phyloP scores from a whole-genome alignment of 495 filamentous ascomycete species.

The Entonaema liquescens region DNA sequence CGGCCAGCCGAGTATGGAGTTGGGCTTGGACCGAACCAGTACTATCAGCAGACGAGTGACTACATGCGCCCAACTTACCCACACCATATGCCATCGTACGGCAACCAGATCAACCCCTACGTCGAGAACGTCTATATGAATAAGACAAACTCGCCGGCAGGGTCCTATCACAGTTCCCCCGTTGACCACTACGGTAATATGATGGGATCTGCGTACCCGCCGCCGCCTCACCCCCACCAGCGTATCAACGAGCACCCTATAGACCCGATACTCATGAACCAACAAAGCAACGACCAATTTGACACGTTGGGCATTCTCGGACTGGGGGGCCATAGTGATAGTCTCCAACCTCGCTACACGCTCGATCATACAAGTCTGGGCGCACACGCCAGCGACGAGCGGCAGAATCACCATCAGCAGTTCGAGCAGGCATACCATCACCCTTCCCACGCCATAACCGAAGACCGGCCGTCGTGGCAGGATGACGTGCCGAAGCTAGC shows the following conservation, averaged over 20 bases:
- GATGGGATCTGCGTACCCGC: constrained; percentile 39
- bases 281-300: constrained; percentile 4
- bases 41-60: constrained; percentile 63
- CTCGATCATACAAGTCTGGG: constrained; percentile 21
- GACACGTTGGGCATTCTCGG: constrained; percentile 29
- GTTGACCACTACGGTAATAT: constrained; percentile 39
- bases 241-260: constrained; percentile 30
- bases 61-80: constrained; percentile 32
- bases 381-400: constrained; percentile 18
- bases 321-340: constrained; percentile 22
- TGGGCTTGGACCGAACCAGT: constrained; percentile 62
- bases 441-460: background rate
- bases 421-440: background rate
- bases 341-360: constrained; percentile 13
- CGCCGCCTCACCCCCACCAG: constrained; percentile 32
- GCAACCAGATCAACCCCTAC: constrained; percentile 14
- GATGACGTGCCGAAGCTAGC: constrained; percentile 34
- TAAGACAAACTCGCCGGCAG: constrained; percentile 50
- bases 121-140: constrained; percentile 56
- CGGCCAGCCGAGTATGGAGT: constrained; percentile 64
- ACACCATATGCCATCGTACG: constrained; percentile 25
- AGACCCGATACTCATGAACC: constrained; percentile 37
- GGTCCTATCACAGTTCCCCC: constrained; percentile 47
- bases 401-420: background rate
- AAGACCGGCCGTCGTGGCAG: constrained; percentile 28